These are phyloP conservation scores for Akanthomyces uredinophilus DNA, from an alignment of 2,329 filamentous ascomycete genomes.

Conservation along the genomic window DNA sequence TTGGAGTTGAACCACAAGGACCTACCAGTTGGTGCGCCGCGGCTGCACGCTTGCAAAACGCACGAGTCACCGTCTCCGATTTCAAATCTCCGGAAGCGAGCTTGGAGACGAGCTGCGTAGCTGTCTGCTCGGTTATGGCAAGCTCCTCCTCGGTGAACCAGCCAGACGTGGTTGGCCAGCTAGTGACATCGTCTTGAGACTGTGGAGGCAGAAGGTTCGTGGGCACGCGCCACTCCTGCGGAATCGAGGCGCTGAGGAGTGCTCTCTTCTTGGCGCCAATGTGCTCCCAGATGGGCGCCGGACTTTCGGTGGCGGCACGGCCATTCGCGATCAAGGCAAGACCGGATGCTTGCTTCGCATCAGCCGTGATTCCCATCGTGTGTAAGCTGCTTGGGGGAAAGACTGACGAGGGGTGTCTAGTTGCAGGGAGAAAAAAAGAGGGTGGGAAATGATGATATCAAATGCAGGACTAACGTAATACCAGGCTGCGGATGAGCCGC, in stretches of 20 bases:
- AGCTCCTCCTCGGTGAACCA: conserved; percentile 51
- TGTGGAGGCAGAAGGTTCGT: conserved; percentile 46
- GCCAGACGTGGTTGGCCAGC: conserved; percentile 51
- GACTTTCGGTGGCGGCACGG: not conserved
- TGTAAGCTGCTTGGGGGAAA: not conserved
- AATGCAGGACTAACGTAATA: not conserved
- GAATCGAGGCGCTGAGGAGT: conserved; percentile 44
- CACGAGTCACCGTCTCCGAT: conserved; percentile 37
- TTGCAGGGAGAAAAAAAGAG: not conserved
- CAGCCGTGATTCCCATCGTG: not conserved
- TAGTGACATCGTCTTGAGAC: conserved; percentile 50
- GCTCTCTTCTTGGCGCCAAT: conserved; percentile 39
- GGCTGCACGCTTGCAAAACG: conserved; percentile 50
- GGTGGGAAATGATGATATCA: not conserved
- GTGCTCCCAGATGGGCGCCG: conserved; percentile 33
- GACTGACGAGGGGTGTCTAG: not conserved
- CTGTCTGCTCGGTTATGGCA: conserved; percentile 42
- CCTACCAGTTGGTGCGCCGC: conserved; percentile 52
- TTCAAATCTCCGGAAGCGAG: conserved; percentile 33
- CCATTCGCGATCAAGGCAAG: not conserved
- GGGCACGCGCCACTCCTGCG: conserved; percentile 53
- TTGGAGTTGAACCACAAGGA: conserved; percentile 42
- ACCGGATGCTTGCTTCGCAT: not conserved
- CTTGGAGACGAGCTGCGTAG: conserved; percentile 33
- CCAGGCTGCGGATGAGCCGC: not conserved